Percentiles rank a stretch among this genome's conserved stretches.
Evolutionary conservation across 2,329 filamentous ascomycete species (phyloP).

Genomic region (Massarina eburnea): DNA sequence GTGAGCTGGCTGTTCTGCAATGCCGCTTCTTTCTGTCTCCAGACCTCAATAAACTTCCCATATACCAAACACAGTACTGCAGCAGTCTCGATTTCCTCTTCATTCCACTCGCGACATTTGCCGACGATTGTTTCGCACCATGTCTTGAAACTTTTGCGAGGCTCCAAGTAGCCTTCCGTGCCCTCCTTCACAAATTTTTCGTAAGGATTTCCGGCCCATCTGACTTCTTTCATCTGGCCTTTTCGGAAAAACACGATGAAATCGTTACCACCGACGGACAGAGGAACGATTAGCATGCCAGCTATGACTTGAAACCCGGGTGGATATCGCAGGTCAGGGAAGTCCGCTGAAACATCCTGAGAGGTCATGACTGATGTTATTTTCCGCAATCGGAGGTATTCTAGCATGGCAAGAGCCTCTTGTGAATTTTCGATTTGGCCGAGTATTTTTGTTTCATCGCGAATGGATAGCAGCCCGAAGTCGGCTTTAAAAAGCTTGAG

Average conservation of each 20-base stretch:
- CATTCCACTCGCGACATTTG: slow-evolving; percentile 83
- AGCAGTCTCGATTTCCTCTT: slow-evolving; percentile 86
- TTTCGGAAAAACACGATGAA: slow-evolving; percentile 92
- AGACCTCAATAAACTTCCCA: slow-evolving; percentile 87
- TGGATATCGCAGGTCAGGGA: slow-evolving; percentile 76
- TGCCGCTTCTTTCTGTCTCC: slow-evolving; percentile 85
- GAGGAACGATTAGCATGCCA: slow-evolving; percentile 77
- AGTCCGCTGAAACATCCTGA: slow-evolving; percentile 73
- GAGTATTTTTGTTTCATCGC: slow-evolving; percentile 85
- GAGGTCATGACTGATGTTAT: slow-evolving; percentile 76
- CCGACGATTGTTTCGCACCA: slow-evolving; percentile 82
- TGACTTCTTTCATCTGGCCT: slow-evolving; percentile 73
- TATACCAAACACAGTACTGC: slow-evolving; percentile 87
- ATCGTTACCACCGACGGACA: slow-evolving; percentile 73
- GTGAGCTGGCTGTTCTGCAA: slow-evolving; percentile 82
- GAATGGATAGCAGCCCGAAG: slow-evolving; percentile 80
- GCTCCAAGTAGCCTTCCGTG: slow-evolving; percentile 73
- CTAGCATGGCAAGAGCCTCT: slow-evolving; percentile 79
- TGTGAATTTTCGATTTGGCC: slow-evolving; percentile 75
- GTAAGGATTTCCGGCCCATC: slow-evolving; percentile 86
- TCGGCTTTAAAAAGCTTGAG: slow-evolving; percentile 84
- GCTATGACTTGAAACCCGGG: slow-evolving; percentile 79
- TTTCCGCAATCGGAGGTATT: slow-evolving; percentile 76
- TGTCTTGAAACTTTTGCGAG: slow-evolving; percentile 74
- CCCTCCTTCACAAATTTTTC: slow-evolving; percentile 74